Percentiles rank a stretch among this genome's conserved stretches.
Conservation (phyloP, 768 basidiomycete species). For the Mycena polygramma region DNA sequence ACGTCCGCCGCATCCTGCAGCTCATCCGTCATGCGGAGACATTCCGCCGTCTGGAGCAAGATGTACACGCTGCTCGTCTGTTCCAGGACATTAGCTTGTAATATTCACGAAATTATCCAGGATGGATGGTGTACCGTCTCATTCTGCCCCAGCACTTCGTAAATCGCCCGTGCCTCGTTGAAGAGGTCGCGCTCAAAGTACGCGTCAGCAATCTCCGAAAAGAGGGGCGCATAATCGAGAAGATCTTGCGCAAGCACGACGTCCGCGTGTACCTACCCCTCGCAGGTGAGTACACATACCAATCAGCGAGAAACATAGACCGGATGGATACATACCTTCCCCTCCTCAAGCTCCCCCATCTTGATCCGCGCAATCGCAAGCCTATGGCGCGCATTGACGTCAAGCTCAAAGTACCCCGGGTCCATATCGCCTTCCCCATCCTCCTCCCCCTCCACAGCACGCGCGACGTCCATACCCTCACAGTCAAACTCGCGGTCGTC, state of each 20-base stretch:
- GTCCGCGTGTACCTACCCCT: constrained; percentile 77
- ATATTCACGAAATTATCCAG: no score
- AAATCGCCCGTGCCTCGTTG: constrained; percentile 84
- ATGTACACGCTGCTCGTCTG: constrained; percentile 83
- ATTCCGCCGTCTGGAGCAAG: constrained; percentile 83
- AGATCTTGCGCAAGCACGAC: constrained; percentile 80
- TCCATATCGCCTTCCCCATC: constrained; percentile 45
- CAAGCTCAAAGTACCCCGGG: constrained; percentile 72
- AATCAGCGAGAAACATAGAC: not conserved
- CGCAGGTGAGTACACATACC: not conserved
- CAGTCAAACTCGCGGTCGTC: constrained; percentile 36
- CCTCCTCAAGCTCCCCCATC: constrained; percentile 84
- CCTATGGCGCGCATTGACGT: constrained; percentile 85
- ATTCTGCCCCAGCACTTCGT: constrained; percentile 83
- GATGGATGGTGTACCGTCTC: constrained; percentile 63
- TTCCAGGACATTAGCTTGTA: not conserved
- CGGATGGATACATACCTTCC: constrained; percentile 54
- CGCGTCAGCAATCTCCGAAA: constrained; percentile 87
- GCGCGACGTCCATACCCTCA: constrained; percentile 58
- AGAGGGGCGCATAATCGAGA: constrained; percentile 81
- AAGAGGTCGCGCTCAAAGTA: constrained; percentile 84
- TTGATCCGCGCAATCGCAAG: constrained; percentile 86
- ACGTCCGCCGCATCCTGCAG: constrained; percentile 83
- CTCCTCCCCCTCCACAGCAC: constrained; percentile 55
- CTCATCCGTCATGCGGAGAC: constrained; percentile 82